Base-by-base conservation (phyloP, 192 early-diverging fungal genomes). In the Coemansia furcata region DNA sequence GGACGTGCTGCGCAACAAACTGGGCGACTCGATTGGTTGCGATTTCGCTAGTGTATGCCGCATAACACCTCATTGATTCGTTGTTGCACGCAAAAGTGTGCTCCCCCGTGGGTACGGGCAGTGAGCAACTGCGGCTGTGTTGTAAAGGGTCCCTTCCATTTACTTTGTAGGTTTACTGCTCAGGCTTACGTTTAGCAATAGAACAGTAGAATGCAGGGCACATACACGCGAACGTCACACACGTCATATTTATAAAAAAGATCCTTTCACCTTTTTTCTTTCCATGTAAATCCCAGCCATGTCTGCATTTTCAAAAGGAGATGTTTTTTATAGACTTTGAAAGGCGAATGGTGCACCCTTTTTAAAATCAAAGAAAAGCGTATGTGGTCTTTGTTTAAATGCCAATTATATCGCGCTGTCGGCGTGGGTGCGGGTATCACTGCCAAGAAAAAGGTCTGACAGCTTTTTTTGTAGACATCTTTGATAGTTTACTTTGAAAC, bases 11-110 rank as follows among this genome's bases (percentile, higher is more conserved):
- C 78, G 74, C 66, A 61, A 14, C 30, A 61, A 21, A 6, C 52
- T 81, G 11, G 52, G 52, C 4, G 62, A 50, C 9, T 61, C 72
- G 26, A 44, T 73, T n/a, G 78, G 70, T 5, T 81, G 78, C 65
- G 40, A 66, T 29, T 73, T 70, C 64, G 58, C n/a, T 26, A 19
- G 62, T 9, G 30, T 76, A 9, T 80, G 78, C 57, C 58, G 30
- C 35, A 36, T 39, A 11, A 12, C 33, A 32, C 4, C 26, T 32
- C 12, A 12, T 6, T 55, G 52, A 33, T 8, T 36, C 19, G n/a
- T n/a, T 32, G 36, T 54, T 43, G 5, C 38, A 5, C n/a, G 26
- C 12, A 12, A 49, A 63, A 17, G 33, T 32, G 12, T 17, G 6
- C 19, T 6, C 29, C 39, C 15, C 30, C 42, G 43, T 64, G 40